Evolutionary conservation across 2,329 filamentous ascomycete genomes (phyloP), one percentile per base, ranked within the genome.

Genomic region (Coniochaeta sp.): DNA sequence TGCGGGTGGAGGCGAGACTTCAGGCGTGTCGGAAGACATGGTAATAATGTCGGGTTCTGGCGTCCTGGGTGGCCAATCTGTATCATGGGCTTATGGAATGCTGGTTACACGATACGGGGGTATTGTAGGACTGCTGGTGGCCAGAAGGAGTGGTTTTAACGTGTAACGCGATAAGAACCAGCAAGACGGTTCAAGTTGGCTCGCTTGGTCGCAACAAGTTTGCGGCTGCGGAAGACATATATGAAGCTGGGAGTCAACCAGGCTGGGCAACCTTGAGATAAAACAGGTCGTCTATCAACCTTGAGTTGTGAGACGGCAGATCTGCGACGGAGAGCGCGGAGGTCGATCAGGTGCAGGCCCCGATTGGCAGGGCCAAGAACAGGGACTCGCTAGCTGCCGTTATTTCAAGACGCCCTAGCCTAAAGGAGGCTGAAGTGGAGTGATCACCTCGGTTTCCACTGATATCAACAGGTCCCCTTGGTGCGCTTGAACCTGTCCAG

Each of bases 1-100:
- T 30, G 9, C 4, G 14, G 47, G 26, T n/a, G 47, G n/a, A 4
- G 47, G 47, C 16, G 26, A 17, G 22, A 24, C 26, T 2, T 52
- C 24, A 10, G 12, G 24, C 2, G 67, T 16, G 59, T 57, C 30
- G 60, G 54, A 55, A 36, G 54, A 34, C 54, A 55, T 55, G 54
- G 54, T 28, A 24, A 19, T 32, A 2, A n/a, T 16, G 47, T 52
- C n/a, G 3, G 2, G n/a, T 47, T 10, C 19, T 24, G 42, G 19
- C 42, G 42, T 22, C 22, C 42, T 47, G 19, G 42, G 19, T 10
- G n/a, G 10, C 47, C 22, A n/a, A 30, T 28, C 22, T 6, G 47
- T 6, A 26, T 52, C n/a, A 10, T 17, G 22, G 47, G 47, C 26
- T 52, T 30, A 28, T 3, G 12, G 7, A 10, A 26, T n/a, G 42